These are phyloP conservation scores for Citrullus mucosospermus DNA, from an alignment of 306 rosid genomes.

Conservation along the genomic window DNA sequence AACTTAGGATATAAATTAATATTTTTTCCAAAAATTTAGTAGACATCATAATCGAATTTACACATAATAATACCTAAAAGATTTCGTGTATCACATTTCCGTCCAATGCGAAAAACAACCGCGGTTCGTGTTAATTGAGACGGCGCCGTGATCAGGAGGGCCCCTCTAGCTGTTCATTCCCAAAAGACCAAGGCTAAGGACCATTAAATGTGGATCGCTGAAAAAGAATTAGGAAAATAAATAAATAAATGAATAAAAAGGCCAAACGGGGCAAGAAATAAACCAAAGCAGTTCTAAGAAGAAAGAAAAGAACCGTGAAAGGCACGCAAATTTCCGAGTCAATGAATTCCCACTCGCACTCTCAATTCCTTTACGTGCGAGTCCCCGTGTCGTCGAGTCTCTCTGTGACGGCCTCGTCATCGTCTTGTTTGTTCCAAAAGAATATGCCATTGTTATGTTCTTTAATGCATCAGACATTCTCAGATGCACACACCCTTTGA, in stretches of 20 bases:
- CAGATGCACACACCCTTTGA: slow-evolving; percentile 25
- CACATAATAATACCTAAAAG: not conserved
- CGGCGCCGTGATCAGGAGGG: not conserved
- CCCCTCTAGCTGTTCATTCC: not conserved
- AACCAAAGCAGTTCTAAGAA: not conserved
- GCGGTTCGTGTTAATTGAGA: not conserved
- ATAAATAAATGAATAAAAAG: not conserved
- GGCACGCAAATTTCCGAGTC: slow-evolving; percentile 9
- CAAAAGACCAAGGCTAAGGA: not conserved
- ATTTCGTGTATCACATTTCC: not conserved
- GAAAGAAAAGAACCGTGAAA: slow-evolving; percentile 1
- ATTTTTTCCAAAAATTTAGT: not conserved
- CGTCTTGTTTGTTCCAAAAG: not conserved
- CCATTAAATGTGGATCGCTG: not conserved
- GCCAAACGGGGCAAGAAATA: not conserved
- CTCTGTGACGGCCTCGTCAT: slow-evolving; percentile 1
- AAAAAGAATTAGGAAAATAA: not conserved
- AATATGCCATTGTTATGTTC: slow-evolving; percentile 39
- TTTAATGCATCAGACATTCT: slow-evolving; percentile 26
- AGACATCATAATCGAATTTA: not conserved
- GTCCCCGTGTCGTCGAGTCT: slow-evolving; percentile 1
- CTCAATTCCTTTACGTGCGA: not conserved
- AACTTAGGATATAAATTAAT: too few relatives aligned
- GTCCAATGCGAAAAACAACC: not conserved
- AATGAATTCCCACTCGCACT: slow-evolving; percentile 8